Evolutionary conservation across 108 stramenopile species (phyloP).

Genomic region (Stephanodiscus minutulus): DNA sequence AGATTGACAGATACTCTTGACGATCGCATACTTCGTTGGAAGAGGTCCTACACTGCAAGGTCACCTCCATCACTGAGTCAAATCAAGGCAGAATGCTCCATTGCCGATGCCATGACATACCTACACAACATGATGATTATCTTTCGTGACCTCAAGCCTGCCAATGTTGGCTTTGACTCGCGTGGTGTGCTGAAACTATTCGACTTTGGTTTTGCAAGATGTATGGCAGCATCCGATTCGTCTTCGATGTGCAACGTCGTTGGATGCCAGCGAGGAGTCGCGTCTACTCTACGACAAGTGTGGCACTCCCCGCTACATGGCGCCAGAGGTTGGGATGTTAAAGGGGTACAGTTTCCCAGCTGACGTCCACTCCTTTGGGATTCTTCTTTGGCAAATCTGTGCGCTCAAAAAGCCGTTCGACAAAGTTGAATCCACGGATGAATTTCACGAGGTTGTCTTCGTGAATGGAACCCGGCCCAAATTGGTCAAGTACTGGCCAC

Average conservation of each 20-base stretch:
- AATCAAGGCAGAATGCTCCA: slow-evolving; percentile 10
- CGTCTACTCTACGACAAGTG: slow-evolving; percentile 38
- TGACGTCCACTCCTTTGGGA: slow-evolving; percentile 64
- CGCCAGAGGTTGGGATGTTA: slow-evolving; percentile 40
- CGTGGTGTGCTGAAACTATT: slow-evolving; percentile 40
- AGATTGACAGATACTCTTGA: slow-evolving; percentile 71
- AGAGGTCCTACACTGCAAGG: slow-evolving; percentile 10
- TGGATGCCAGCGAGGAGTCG: too few species aligned
- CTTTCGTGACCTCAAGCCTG: slow-evolving; percentile 72
- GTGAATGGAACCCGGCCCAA: slow-evolving; percentile 38
- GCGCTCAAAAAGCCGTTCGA: slow-evolving; percentile 53
- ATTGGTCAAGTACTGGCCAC: slow-evolving; percentile 28
- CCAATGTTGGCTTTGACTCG: slow-evolving; percentile 54
- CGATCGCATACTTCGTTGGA: slow-evolving; percentile 71
- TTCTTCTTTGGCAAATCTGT: slow-evolving; percentile 58
- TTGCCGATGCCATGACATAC: slow-evolving; percentile 64
- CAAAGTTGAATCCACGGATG: slow-evolving; percentile 29
- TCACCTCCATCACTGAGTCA: slow-evolving; percentile 10
- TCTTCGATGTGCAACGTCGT: too few species aligned
- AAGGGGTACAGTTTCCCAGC: slow-evolving; percentile 40
- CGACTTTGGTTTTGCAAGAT: slow-evolving; percentile 76
- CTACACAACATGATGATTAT: slow-evolving; percentile 64
- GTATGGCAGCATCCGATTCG: too few species aligned
- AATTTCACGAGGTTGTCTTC: slow-evolving; percentile 51
- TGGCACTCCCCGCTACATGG: slow-evolving; percentile 55